Base-by-base conservation (phyloP, 768 basidiomycete genomes). In the Phanerochaete carnosa region DNA sequence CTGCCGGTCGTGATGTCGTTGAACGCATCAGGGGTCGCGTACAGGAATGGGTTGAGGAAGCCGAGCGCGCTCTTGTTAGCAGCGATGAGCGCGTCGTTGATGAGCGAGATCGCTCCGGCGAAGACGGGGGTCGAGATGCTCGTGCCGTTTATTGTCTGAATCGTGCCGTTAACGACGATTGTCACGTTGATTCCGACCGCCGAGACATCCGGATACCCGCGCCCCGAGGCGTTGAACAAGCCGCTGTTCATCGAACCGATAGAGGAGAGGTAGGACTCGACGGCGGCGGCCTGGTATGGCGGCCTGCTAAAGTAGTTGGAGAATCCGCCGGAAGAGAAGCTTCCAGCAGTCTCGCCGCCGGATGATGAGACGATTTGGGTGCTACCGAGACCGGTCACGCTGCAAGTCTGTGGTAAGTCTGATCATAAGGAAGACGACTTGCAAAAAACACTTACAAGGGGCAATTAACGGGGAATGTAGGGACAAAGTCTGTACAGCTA, bases 151-250 rank as follows among this genome's bases (percentile, higher is more conserved):
- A 84, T 77, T 1, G 68, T 66, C 16, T 57, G 62, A 12, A 71
- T 23, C 11, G 35, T 13, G 2, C 83, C 84, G 49, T 69, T 59
- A 45, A 77, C 72, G 67, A 76, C 76, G 45, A 89, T 76, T 16
- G 74, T 71, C 75, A 82, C 87, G 53, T 74, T 68, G 23, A 66
- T 65, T 2, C 77, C 77, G 67, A 86, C 85, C 0, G 89, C 84
- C 0, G 88, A 74, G 28, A 90, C 85, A 64, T 91, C 89, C 9
- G 88, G 89, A 67, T 76, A 77, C 4, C 72, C 88, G 81, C 81
- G 61, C 3, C 65, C 61, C 37, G 64, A 62, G 16, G 60, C 45
- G 59, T 88, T 88, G 70, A 77, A 90, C n/a, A 85, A 73, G 50
- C 84, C 87, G 11, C 77, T 62, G 62, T 87, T 86, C 0, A 76